These are phyloP conservation scores for Herpetomonas samuelpessoai DNA, from an alignment of 208 protist species.

Conservation along the genomic window DNA sequence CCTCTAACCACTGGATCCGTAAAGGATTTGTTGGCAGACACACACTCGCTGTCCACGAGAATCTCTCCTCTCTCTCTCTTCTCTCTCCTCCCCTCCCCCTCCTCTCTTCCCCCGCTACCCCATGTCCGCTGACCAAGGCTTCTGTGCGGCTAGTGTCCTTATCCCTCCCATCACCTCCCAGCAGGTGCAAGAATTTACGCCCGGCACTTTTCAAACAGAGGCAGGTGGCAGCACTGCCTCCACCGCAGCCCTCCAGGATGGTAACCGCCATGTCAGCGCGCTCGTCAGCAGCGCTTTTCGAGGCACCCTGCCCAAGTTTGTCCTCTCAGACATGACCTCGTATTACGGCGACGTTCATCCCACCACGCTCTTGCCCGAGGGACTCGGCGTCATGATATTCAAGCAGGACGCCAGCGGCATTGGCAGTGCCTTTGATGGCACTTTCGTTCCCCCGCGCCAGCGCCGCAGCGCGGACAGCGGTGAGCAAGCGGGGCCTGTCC, in stretches of 20 bases:
- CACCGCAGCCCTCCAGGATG: too few relatives aligned
- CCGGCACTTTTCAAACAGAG: constrained; percentile 12
- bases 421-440: neutral
- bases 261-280: neutral
- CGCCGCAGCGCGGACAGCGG: neutral
- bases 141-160: too few relatives aligned
- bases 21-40: too few relatives aligned
- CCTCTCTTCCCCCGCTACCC: too few relatives aligned
- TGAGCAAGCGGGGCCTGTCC: too few relatives aligned
- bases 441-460: neutral
- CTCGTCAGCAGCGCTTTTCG: neutral
- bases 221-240: neutral
- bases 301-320: neutral
- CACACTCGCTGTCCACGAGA: too few relatives aligned
- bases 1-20: too few relatives aligned
- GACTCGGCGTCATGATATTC: neutral
- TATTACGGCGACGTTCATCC: neutral
- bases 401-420: neutral
- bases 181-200: constrained; percentile 60
- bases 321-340: neutral
- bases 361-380: neutral
- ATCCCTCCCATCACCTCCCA: constrained; percentile 37
- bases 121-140: too few relatives aligned
- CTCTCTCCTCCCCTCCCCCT: too few relatives aligned
- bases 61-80: too few relatives aligned